These are phyloP conservation scores for Thecaphora frezii DNA, from an alignment of 1,284 basidiomycete genomes.

Conservation along the genomic window DNA sequence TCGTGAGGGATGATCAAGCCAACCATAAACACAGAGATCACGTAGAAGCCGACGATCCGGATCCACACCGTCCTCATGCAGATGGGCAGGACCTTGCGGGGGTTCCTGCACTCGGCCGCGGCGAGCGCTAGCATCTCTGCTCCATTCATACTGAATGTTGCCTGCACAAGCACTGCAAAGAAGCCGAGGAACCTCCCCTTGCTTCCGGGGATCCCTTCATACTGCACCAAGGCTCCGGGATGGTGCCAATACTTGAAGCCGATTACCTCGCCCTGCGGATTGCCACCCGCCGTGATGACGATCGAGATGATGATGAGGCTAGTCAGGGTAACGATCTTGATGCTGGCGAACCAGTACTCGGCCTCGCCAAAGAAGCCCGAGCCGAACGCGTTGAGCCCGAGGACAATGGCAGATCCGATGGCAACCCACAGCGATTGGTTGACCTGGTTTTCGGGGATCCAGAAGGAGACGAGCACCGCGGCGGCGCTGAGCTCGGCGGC, in stretches of 20 bases:
- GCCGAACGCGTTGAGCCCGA: slow-evolving; percentile 60
- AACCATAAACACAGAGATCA: background rate
- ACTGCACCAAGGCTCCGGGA: slow-evolving; percentile 58
- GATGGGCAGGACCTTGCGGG: background rate
- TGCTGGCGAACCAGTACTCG: slow-evolving; percentile 55
- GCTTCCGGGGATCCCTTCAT: slow-evolving; percentile 61
- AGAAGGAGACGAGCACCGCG: slow-evolving; percentile 40
- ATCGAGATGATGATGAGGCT: slow-evolving; percentile 37
- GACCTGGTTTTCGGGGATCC: slow-evolving; percentile 52
- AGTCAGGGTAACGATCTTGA: slow-evolving; percentile 36
- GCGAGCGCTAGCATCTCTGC: background rate
- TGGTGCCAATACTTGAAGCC: slow-evolving; percentile 35
- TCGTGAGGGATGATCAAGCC: background rate
- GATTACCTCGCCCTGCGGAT: background rate
- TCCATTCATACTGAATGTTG: background rate
- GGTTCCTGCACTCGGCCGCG: background rate
- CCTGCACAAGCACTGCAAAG: background rate
- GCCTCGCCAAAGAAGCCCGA: slow-evolving; percentile 72
- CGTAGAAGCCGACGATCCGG: background rate
- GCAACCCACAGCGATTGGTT: slow-evolving; percentile 64
- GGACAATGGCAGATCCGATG: slow-evolving; percentile 62
- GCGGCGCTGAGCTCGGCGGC: slow-evolving; percentile 9
- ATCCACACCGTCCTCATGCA: background rate
- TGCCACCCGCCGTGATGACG: slow-evolving; percentile 24
- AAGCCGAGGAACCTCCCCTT: background rate